These are phyloP conservation scores for Coix lacrymajobi DNA, from an alignment of 176 grass and related monocot species.

Conservation along the genomic window DNA sequence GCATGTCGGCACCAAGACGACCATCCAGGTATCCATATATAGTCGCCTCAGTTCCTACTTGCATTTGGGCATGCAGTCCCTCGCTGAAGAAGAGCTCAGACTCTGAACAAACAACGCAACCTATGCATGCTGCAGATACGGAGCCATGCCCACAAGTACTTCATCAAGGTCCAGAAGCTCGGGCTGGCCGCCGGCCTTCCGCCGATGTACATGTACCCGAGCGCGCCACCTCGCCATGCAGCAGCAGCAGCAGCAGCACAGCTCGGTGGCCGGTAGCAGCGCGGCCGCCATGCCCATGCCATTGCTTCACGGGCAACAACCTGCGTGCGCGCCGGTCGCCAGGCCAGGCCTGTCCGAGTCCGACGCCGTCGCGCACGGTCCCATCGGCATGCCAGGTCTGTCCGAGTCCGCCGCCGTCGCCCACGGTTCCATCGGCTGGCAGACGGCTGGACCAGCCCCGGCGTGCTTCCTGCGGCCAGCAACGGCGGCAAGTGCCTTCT, in stretches of 20 bases:
- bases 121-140: conserved; percentile 49
- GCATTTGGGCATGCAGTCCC: neutral
- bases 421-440: conserved; percentile 2
- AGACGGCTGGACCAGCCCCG: conserved; percentile 41
- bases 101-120: neutral
- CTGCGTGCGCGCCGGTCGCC: conserved; percentile 1
- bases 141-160: conserved; percentile 96
- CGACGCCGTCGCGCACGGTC: neutral
- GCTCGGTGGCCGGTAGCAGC: neutral
- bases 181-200: conserved; percentile 68
- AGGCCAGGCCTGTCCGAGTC: neutral
- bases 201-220: conserved; percentile 49
- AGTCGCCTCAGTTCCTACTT: neutral
- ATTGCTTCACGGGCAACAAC: neutral
- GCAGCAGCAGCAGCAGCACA: conserved; percentile 29
- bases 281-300: neutral
- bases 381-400: neutral
- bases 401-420: neutral
- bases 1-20: conserved; percentile 79
- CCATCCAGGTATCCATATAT: conserved; percentile 51
- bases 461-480: neutral
- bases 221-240: conserved; percentile 26
- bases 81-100: neutral
- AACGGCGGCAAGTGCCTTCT: conserved; percentile 22
- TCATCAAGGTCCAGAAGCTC: conserved; percentile 83